A percentile compares a stretch with the other conserved stretches of the same genome.
phyloP scores from a whole-genome alignment of 805 yeast genomes.

The Wickerhamomyces subpelliculosus region DNA sequence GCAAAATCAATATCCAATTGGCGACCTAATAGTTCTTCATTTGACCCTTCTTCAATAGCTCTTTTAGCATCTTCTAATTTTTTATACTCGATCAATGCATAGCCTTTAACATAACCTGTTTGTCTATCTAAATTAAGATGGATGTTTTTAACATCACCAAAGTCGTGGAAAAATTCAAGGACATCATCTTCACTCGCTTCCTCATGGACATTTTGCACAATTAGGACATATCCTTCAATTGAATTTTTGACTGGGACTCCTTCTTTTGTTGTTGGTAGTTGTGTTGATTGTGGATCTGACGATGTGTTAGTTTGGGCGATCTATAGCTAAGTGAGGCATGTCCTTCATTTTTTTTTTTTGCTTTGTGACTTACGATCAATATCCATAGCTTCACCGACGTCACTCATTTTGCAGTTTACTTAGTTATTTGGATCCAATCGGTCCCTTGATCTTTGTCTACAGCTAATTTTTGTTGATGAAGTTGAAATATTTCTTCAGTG shows the following conservation, averaged over 20 bases:
- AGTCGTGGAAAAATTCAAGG: slow-evolving; percentile 33
- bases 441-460: no score
- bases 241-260: slow-evolving; percentile 9
- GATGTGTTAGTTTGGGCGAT: no score
- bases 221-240: slow-evolving; percentile 35
- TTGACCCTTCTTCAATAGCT: slow-evolving; percentile 25
- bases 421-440: no score
- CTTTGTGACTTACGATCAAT: background rate
- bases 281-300: background rate
- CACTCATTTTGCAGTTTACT: background rate
- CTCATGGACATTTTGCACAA: slow-evolving; percentile 34
- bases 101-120: slow-evolving; percentile 31
- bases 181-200: slow-evolving; percentile 40
- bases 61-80: slow-evolving; percentile 25
- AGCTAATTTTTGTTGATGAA: no score
- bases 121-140: slow-evolving; percentile 36
- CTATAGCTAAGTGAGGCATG: no score
- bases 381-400: background rate
- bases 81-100: slow-evolving; percentile 33
- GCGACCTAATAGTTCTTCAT: slow-evolving; percentile 27
- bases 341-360: no score
- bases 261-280: slow-evolving; percentile 5
- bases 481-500: no score
- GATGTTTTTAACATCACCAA: slow-evolving; percentile 29
- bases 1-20: slow-evolving; percentile 29